Base-by-base conservation (phyloP, 306 rosid genomes). In the Quercus gilva region DNA sequence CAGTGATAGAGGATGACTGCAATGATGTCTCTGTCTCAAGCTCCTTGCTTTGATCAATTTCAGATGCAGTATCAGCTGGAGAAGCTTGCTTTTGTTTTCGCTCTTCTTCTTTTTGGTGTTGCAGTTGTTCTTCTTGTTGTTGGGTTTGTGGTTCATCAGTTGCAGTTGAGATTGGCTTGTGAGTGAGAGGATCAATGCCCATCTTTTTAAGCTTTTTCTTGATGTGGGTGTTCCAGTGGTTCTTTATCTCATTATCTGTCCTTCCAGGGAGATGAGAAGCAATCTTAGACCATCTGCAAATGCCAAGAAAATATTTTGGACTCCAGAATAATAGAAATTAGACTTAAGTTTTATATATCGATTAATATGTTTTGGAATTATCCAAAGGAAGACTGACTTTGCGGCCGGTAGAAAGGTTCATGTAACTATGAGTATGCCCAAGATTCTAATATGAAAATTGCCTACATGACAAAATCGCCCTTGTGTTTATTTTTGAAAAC, bases 201-300 rank as follows among this genome's bases (percentile, higher is more conserved):
- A 92, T 84, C 82, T 88, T 90, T 61, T 86, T 90, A 41, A 92
- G 88, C 63, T 92, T 92, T 79, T 92, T 92, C 85, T 92, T 92
- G 65, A 92, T 90, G 85, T 92, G 97, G 26, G 97, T 92, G 52
- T 92, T 92, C 97, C 97, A 92, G 5, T 92, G 97, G 63, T 92
- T 92, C 74, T 92, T 92, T 0, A 92, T 88, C 74, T 92, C 97
- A 70, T 92, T 92, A 52, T 90, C 97, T 12, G 97, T 92, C 87
- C 97, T 86, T 75, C 97, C 97, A 2, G 97, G 92, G 4, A 92
- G 90, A 76, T 87, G 89, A 84, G 94, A 90, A 74, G 94, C 94
- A 81, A 92, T 92, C 81, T 90, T 88, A 0, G 97, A 92, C 97
- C 97, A 92, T 78, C 94, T 92, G 71, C 55, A 64, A 10, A 61